Conservation (phyloP, 306 rosid genomes). For the Pyrus pyrifolia region DNA sequence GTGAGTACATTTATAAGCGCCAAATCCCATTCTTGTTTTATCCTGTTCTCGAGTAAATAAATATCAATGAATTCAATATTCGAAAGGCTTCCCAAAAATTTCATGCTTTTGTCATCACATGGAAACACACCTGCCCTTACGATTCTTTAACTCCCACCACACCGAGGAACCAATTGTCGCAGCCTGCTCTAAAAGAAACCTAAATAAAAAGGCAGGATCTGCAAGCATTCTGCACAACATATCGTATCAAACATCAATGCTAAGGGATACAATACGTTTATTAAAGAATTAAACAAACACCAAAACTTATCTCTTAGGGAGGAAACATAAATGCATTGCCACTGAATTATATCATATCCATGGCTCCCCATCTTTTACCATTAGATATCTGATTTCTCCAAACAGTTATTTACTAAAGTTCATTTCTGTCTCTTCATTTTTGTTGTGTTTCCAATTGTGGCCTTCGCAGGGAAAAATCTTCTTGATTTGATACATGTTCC, state of each 20-base stretch:
- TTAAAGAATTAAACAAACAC: conserved; percentile 13
- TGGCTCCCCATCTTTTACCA: background rate
- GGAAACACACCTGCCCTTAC: conserved; percentile 68
- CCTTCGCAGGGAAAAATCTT: background rate
- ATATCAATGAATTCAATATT: conserved; percentile 13
- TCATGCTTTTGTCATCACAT: background rate
- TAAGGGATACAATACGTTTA: background rate
- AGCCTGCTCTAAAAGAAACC: conserved; percentile 75
- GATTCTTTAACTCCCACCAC: conserved; percentile 92
- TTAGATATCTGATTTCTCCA: background rate
- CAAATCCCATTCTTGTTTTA: conserved; percentile 97
- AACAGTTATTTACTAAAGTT: background rate
- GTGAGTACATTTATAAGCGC: conserved; percentile 91
- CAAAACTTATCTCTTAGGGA: background rate
- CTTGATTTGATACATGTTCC: background rate
- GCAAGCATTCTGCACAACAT: conserved; percentile 79
- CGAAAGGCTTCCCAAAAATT: conserved; percentile 7
- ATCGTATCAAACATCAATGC: conserved; percentile 9
- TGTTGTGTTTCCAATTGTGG: background rate
- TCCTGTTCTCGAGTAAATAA: conserved; percentile 40
- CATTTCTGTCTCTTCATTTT: background rate
- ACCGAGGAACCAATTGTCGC: conserved; percentile 75
- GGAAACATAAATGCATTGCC: background rate
- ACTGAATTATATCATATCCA: background rate
- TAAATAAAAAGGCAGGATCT: conserved; percentile 87